Evolutionary conservation across 192 early-diverging fungal genomes (phyloP), one percentile per base, ranked within the genome.

Genomic region (Jimgerdemannia lactiflua): DNA sequence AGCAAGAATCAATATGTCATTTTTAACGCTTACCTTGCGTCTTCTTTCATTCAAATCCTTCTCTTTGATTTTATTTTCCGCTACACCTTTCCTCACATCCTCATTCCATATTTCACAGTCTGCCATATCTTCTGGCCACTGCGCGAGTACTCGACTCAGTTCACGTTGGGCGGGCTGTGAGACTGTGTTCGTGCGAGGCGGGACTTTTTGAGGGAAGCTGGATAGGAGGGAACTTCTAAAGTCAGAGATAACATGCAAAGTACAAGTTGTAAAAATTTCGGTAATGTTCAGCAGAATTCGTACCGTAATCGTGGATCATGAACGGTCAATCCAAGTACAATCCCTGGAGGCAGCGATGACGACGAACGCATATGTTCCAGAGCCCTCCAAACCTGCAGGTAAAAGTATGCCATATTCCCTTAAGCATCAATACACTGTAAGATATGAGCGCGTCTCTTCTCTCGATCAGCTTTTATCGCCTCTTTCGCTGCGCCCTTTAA

Each of bases 221-320:
- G 6, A 59, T 14, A 59, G 49, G 49, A 14, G 49, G 6, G 42
- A 42, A 14, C 49, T n/a, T 14, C 2, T 44, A 14, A 14, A 3
- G 69, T 49, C 39, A 76, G 67, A 66, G 76, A 29, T 39, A 3
- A 67, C 40, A 73, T 8, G 2, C 2, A 4, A 20, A 42, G n/a
- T 40, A 43, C 0, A 43, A 64, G 71, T 71, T 10, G 43, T 42
- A 74, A 70, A 70, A 74, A 59, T 59, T 10, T 59, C 14, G 14
- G 6, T 0, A 70, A 74, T 29, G 4, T 29, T 29, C 39, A 9
- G 14, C 17, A 19, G 17, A 59, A 43, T 73, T 71, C 78, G 20
- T 88, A 93, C 89, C 73, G 86, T 74, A 98, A 74, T 40, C 98
- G 89, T 3, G 97, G 98, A 72, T 99, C 98, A 40, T 93, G 76